A percentile compares a stretch with the other conserved stretches of the same genome.
Conservation (phyloP, 257 asterid genomes). For the Paulownia fortunei region DNA sequence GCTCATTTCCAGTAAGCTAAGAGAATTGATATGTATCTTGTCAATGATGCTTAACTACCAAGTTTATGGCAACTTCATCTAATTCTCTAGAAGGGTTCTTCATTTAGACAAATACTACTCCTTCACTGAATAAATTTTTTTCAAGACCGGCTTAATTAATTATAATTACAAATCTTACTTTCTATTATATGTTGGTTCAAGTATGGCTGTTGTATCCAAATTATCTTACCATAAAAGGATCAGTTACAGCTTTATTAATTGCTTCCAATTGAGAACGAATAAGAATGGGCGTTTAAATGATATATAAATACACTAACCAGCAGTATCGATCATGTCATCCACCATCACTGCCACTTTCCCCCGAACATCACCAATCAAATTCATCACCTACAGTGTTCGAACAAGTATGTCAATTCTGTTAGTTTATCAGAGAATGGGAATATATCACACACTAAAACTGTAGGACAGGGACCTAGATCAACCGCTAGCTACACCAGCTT, state of each 20-base stretch:
- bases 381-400: constrained; percentile 70
- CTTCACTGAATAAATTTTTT: not conserved
- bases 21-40: not conserved
- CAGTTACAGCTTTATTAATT: not conserved
- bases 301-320: constrained; percentile 55
- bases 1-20: not conserved
- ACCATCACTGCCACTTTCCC: constrained; percentile 96
- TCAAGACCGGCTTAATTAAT: not conserved
- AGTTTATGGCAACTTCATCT: constrained; percentile 15
- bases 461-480: constrained; percentile 11
- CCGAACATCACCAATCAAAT: constrained; percentile 87
- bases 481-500: constrained; percentile 2
- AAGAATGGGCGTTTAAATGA: constrained; percentile 10
- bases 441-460: not conserved
- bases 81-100: not conserved
- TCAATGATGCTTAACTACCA: constrained; percentile 20
- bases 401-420: constrained; percentile 21
- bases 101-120: constrained; percentile 20
- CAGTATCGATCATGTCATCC: constrained; percentile 97
- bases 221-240: not conserved
- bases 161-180: constrained; percentile 11
- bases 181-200: not conserved
- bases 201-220: not conserved
- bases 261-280: constrained; percentile 10
- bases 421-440: not conserved